Conservation (phyloP, 192 early-diverging fungal species). For the Tieghemiomyces parasiticus region DNA sequence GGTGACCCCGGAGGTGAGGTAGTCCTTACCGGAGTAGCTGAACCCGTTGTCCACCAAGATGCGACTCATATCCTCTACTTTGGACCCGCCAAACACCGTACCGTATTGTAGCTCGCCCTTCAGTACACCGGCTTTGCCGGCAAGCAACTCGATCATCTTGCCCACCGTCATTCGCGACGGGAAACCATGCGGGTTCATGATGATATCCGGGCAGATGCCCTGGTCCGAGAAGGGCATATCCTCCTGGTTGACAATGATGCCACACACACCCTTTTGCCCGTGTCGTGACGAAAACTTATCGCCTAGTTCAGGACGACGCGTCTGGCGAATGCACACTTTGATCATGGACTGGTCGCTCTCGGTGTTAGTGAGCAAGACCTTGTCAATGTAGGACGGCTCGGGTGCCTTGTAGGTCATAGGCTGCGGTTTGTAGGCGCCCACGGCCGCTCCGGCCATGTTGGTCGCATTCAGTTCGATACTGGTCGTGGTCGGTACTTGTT, state of each 20-base stretch:
- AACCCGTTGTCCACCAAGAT: conserved; percentile 87
- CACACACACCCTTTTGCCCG: conserved; percentile 95
- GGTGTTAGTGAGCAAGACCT: conserved; percentile 83
- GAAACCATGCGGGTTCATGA: conserved; percentile 99
- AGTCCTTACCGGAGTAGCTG: conserved; percentile 95
- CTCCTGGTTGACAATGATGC: conserved; percentile 92
- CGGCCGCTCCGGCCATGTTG: conserved; percentile 31
- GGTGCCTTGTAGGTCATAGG: conserved; percentile 83
- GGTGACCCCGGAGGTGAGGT: conserved; percentile 78
- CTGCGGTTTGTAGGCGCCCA: conserved; percentile 41
- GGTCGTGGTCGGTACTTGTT: conserved; percentile 72
- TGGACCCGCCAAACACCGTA: conserved; percentile 86
- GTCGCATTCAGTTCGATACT: conserved; percentile 21
- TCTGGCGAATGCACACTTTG: conserved; percentile 83
- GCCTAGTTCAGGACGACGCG: conserved; percentile 86
- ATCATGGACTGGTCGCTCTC: conserved; percentile 84
- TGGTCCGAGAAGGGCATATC: conserved; percentile 93
- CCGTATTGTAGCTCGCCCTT: conserved; percentile 89
- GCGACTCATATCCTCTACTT: conserved; percentile 91
- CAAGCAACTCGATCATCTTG: conserved; percentile 95
- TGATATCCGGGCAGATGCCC: conserved; percentile 86
- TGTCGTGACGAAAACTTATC: conserved; percentile 98
- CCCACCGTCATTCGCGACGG: conserved; percentile 98
- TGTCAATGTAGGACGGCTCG: conserved; percentile 79
- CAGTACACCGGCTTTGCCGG: conserved; percentile 89